Base-by-base conservation (phyloP, 1,284 basidiomycete species). In the Moniliella sp. region DNA sequence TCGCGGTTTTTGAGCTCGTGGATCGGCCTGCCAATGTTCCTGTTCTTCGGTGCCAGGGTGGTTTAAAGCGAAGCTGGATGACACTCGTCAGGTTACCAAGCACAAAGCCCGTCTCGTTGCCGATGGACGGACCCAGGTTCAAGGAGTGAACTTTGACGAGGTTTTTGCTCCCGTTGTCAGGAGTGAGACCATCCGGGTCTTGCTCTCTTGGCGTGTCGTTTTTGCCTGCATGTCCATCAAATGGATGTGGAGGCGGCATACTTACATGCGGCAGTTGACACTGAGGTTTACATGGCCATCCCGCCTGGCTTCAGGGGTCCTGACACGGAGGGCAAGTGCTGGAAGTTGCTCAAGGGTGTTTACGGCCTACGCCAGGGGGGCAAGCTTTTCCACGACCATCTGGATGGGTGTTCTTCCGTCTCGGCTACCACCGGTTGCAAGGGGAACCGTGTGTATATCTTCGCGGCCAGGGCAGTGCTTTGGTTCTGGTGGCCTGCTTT, bases 21-120 rank as follows among this genome's bases (percentile, higher is more conserved):
- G 43, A 1, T 21, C 33, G 9, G 61, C 58, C 0, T 25, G 30
- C 2, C 47, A 37, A 3, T 31, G 31, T 1, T 57, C 57, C 5
- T 17, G 45, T 5, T 37, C 64, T 9, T 52, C 52, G 0, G 45
- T 31, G 2, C 32, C 40, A 65, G 66, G 63, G 62, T 54, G 61
- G 5, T 66, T 61, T 35, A 45, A 38, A 1, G 43, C 43, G 30
- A 68, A 69, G 31, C 39, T 39, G 10, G 52, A 66, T 15, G 45
- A 44, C 1, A 15, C 50, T 2, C 61, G 64, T 0, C 30, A 50
- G 0, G 32, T 64, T 2, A 19, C 37, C 9, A 28, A 33, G 13
- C 29, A 16, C 12, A 37, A 35, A 15, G 33, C 31, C 4, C n/a
- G 33, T 7, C 25, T 35, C 8, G 33, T 35, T 5, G 33, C 33